Evolutionary conservation across 1,284 basidiomycete species (phyloP).

Genomic region (Leccinum angustisporum): DNA sequence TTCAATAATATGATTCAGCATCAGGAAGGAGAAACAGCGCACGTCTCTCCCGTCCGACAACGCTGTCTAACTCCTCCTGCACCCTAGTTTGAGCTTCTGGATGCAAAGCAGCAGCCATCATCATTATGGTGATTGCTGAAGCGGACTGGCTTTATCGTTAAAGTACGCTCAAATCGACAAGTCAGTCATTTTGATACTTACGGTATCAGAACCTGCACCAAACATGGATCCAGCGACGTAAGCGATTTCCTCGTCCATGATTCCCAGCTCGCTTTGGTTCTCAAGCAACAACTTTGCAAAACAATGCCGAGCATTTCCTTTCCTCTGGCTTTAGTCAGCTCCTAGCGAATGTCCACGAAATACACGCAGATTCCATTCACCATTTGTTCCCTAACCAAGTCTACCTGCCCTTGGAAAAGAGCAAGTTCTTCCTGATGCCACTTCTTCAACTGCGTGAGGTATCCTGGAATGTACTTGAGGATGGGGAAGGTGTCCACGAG

Average conservation of each 20-base stretch:
- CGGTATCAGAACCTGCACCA: conserved; percentile 41
- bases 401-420: conserved; percentile 52
- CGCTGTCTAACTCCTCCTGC: conserved; percentile 43
- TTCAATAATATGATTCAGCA: not conserved
- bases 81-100: conserved; percentile 40
- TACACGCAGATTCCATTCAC: not conserved
- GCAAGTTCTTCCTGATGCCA: conserved; percentile 58
- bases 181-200: conserved; percentile 16
- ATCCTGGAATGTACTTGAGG: conserved; percentile 57
- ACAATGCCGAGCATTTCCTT: conserved; percentile 15
- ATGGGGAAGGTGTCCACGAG: conserved; percentile 58
- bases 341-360: not conserved
- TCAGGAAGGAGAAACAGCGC: conserved; percentile 5
- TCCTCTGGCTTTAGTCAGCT: conserved; percentile 9
- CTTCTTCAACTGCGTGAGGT: conserved; percentile 49
- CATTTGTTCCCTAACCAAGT: conserved; percentile 15
- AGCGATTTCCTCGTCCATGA: conserved; percentile 22
- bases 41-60: conserved; percentile 40
- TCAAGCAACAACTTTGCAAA: conserved; percentile 24
- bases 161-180: not conserved
- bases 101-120: conserved; percentile 47
- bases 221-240: conserved; percentile 43
- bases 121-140: conserved; percentile 38
- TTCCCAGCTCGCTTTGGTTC: conserved; percentile 15
- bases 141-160: conserved; percentile 7